phyloP scores from a whole-genome alignment of 371 early-diverging fungal genomes.

The Mucor velutinosus region DNA sequence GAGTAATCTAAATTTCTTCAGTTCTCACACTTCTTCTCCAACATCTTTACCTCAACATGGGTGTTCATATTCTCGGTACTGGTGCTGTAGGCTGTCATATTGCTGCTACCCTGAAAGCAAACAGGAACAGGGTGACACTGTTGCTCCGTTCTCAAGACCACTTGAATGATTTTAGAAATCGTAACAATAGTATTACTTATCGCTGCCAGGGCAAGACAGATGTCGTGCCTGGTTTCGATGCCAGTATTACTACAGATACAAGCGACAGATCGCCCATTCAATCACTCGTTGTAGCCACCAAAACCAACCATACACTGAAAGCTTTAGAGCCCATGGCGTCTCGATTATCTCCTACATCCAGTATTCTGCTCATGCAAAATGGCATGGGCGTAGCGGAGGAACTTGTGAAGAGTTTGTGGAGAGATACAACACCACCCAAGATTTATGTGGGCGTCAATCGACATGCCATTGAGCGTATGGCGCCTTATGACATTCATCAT shows the following conservation, averaged over 20 bases:
- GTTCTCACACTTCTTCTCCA: background rate
- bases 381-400: conserved; percentile 69
- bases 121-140: conserved; percentile 35
- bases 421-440: conserved; percentile 24
- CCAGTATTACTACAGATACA: background rate
- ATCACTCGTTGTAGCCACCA: conserved; percentile 38
- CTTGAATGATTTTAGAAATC: conserved; percentile 22
- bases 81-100: conserved; percentile 52
- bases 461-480: conserved; percentile 46
- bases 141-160: conserved; percentile 33
- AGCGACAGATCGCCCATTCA: conserved; percentile 16
- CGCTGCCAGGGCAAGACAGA: conserved; percentile 7
- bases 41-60: conserved; percentile 18
- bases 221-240: conserved; percentile 14
- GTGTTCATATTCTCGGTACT: conserved; percentile 45
- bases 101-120: conserved; percentile 26
- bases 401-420: conserved; percentile 39
- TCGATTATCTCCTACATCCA: conserved; percentile 40
- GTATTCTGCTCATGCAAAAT: conserved; percentile 61
- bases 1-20: background rate
- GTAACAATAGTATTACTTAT: conserved; percentile 31
- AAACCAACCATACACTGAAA: conserved; percentile 49
- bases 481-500: conserved; percentile 49
- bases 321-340: conserved; percentile 43
- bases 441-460: conserved; percentile 59